Evolutionary conservation across 345 rosid genomes (phyloP).

Genomic region (Eucalyptus tenuipes): DNA sequence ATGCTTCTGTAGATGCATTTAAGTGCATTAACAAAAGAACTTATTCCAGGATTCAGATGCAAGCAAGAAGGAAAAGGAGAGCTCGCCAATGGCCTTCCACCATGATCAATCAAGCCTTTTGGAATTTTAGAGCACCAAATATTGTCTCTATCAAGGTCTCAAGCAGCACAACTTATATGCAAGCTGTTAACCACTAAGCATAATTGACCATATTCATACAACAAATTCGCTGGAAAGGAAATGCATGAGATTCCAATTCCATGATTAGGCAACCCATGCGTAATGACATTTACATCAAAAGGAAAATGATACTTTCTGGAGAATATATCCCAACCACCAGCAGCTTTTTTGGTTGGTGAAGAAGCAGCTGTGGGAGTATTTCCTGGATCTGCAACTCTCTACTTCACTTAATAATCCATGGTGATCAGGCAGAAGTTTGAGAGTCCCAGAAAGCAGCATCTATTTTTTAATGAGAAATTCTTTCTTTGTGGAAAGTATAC

Average conservation of each 20-base stretch:
- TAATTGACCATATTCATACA: conserved; percentile 31
- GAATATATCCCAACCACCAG: conserved; percentile 30
- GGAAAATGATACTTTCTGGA: background rate
- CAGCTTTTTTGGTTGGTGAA: conserved; percentile 25
- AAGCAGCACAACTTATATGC: conserved; percentile 32
- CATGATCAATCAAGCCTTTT: conserved; percentile 16
- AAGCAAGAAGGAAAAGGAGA: conserved; percentile 8
- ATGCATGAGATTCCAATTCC: conserved; percentile 31
- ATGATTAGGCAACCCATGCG: conserved; percentile 22
- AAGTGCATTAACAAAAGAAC: conserved; percentile 30
- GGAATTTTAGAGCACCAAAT: conserved; percentile 11
- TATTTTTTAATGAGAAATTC: background rate
- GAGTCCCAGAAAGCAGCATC: background rate
- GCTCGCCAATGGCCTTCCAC: conserved; percentile 12
- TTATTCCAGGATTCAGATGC: conserved; percentile 36
- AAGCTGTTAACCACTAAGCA: conserved; percentile 49
- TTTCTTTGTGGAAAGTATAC: background rate
- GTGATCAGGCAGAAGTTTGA: background rate
- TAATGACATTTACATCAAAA: conserved; percentile 8
- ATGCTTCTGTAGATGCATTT: background rate
- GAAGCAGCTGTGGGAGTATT: conserved; percentile 5
- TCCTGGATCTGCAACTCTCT: conserved; percentile 1
- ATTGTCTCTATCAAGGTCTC: conserved; percentile 41
- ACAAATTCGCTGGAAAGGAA: conserved; percentile 13
- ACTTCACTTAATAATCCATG: background rate